phyloP scores from a whole-genome alignment of 805 yeast genomes.

The Teunomyces tritomae region DNA sequence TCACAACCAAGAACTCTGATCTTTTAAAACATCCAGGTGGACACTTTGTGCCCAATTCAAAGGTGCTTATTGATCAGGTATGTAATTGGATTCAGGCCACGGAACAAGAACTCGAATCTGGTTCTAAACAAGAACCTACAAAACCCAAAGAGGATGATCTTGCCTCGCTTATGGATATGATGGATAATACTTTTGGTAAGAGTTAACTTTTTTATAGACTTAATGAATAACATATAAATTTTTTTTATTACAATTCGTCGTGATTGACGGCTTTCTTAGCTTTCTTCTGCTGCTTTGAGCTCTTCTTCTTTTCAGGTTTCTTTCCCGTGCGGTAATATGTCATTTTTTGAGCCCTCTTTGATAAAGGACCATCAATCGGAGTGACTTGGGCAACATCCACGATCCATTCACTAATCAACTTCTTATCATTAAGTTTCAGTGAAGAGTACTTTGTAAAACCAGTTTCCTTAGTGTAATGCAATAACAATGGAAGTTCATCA shows the following conservation, averaged over 20 bases:
- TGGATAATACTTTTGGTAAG: constrained; percentile 30
- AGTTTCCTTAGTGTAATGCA: constrained; percentile 19
- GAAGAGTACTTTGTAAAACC: constrained; percentile 20
- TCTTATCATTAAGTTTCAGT: constrained; percentile 29
- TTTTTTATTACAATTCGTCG: constrained; percentile 23
- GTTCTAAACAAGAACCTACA: constrained; percentile 11
- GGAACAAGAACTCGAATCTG: constrained; percentile 12
- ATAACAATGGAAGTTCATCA: constrained; percentile 24
- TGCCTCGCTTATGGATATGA: constrained; percentile 35
- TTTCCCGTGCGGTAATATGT: constrained; percentile 30
- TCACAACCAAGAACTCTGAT: constrained; percentile 44
- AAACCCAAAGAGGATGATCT: constrained; percentile 24
- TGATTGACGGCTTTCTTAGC: constrained; percentile 15
- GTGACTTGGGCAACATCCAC: constrained; percentile 18
- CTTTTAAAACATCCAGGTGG: constrained; percentile 91
- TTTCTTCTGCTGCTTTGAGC: constrained; percentile 7
- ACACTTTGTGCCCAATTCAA: constrained; percentile 91
- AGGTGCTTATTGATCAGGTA: constrained; percentile 41
- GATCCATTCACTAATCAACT: constrained; percentile 32
- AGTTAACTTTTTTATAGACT: neutral
- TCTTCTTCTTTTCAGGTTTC: constrained; percentile 11
- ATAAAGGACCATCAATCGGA: constrained; percentile 39
- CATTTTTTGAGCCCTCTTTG: constrained; percentile 30
- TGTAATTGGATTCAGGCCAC: constrained; percentile 35
- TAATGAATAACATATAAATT: too few species aligned